Base-by-base conservation (phyloP, 164 flowering plant genomes). In the Warburgia ugandensis region DNA sequence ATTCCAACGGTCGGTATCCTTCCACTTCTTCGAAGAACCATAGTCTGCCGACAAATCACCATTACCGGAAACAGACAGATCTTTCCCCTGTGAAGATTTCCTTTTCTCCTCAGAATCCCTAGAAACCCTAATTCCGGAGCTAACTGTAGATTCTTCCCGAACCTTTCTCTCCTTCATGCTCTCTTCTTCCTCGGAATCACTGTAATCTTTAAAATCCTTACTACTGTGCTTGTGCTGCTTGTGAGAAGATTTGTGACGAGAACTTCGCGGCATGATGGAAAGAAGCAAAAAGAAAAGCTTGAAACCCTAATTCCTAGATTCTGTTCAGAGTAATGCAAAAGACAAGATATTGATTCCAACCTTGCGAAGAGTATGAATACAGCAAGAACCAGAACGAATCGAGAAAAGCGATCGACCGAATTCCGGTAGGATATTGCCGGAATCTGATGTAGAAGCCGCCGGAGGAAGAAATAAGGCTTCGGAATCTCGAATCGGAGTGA, bases 231-330 rank as follows among this genome's bases (percentile, higher is more conserved):
- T 79, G 58, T 81, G 75, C 56, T 66, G 74, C 65, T 64, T 75
- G 47, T 72, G 77, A n/a, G n/a, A n/a, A n/a, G 76, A 73, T 53
- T 79, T 81, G 61, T 76, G 81, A 54, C 77, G 56, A 45, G 81
- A 79, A 73, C 85, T 78, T 60, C 73, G 56, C 59, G 86, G 77
- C 90, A 83, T 81, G 57, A 46, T 42, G 55, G n/a, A n/a, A n/a
- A n/a, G n/a, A n/a, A n/a, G n/a, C n/a, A n/a, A n/a, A n/a, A n/a
- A n/a, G n/a, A n/a, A n/a, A n/a, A n/a, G n/a, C n/a, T n/a, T n/a
- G n/a, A n/a, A n/a, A n/a, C n/a, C n/a, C n/a, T n/a, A n/a, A n/a
- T n/a, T n/a, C n/a, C n/a, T n/a, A n/a, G n/a, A n/a, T n/a, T n/a
- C n/a, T n/a, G n/a, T n/a, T n/a, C n/a, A n/a, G n/a, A n/a, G n/a